These are phyloP conservation scores for Penicillium coprophilum DNA, from an alignment of 495 filamentous ascomycete species.

Conservation along the genomic window DNA sequence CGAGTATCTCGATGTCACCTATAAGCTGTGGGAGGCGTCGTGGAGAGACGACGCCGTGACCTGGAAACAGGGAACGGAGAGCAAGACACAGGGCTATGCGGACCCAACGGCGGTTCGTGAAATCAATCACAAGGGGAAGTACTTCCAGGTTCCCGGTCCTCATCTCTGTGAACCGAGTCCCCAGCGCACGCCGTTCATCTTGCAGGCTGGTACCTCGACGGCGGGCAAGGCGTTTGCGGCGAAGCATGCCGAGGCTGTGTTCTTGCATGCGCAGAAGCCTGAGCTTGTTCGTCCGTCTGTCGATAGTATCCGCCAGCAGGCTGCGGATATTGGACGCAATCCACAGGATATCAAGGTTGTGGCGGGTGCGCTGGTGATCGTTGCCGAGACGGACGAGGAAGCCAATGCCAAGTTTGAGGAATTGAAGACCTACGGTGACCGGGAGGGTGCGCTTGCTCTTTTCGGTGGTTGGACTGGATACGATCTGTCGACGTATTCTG, in stretches of 20 bases:
- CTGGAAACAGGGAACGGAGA: constrained; percentile 16
- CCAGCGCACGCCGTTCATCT: constrained; percentile 64
- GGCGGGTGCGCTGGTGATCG: constrained; percentile 48
- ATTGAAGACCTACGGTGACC: constrained; percentile 45
- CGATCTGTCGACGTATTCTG: constrained; percentile 48
- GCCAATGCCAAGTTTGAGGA: constrained; percentile 53
- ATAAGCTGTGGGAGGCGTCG: constrained; percentile 66
- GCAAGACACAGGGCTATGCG: constrained; percentile 48
- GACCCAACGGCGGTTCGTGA: constrained; percentile 56
- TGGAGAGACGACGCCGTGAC: constrained; percentile 66
- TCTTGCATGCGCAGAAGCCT: constrained; percentile 50
- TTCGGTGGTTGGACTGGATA: constrained; percentile 58
- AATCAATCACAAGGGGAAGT: constrained; percentile 67
- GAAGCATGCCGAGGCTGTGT: constrained; percentile 56
- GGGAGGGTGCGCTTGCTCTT: constrained; percentile 53
- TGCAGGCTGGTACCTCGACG: constrained; percentile 63
- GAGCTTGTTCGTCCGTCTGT: constrained; percentile 47
- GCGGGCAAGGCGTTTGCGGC: constrained; percentile 64
- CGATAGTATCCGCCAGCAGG: constrained; percentile 49
- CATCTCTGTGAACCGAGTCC: constrained; percentile 64
- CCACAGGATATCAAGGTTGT: constrained; percentile 52
- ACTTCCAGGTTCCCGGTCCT: constrained; percentile 63
- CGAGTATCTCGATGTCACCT: constrained; percentile 67
- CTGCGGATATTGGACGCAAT: constrained; percentile 43
- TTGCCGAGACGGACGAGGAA: constrained; percentile 55